Conservation (phyloP, 2,329 filamentous ascomycete species). For the Teratosphaeria viscida region DNA sequence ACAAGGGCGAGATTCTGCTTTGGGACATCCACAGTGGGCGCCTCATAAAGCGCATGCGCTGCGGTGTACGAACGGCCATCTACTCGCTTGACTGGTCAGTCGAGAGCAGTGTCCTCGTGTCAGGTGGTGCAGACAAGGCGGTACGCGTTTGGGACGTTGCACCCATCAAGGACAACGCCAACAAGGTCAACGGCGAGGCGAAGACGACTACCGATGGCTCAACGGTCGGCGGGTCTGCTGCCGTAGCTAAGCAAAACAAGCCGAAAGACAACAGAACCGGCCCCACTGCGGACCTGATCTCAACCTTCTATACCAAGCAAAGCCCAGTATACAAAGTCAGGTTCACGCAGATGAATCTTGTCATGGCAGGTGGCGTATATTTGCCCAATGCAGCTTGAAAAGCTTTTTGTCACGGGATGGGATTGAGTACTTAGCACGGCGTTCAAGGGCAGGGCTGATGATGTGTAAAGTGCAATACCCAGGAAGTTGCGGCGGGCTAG, state of each 20-base stretch:
- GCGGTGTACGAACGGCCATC: slow-evolving; percentile 86
- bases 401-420: not conserved
- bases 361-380: slow-evolving; percentile 70
- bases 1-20: slow-evolving; percentile 78
- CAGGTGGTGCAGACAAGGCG: slow-evolving; percentile 82
- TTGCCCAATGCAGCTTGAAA: slow-evolving; percentile 31
- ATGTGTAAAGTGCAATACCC: not conserved
- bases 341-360: slow-evolving; percentile 91
- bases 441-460: not conserved
- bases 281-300: slow-evolving; percentile 86
- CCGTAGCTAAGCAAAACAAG: not conserved
- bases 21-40: slow-evolving; percentile 88
- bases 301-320: slow-evolving; percentile 91
- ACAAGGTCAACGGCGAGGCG: slow-evolving; percentile 25
- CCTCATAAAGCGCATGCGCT: slow-evolving; percentile 82
- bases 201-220: slow-evolving; percentile 8
- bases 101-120: slow-evolving; percentile 82
- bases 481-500: not conserved
- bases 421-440: not conserved
- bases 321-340: slow-evolving; percentile 85
- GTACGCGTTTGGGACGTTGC: slow-evolving; percentile 89
- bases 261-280: slow-evolving; percentile 68
- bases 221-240: slow-evolving; percentile 20
- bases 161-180: slow-evolving; percentile 36
- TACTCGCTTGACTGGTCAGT: slow-evolving; percentile 90